Percentiles rank a stretch among this genome's conserved stretches.
phyloP scores from a whole-genome alignment of 345 rosid genomes.

The Jatropha curcas region DNA sequence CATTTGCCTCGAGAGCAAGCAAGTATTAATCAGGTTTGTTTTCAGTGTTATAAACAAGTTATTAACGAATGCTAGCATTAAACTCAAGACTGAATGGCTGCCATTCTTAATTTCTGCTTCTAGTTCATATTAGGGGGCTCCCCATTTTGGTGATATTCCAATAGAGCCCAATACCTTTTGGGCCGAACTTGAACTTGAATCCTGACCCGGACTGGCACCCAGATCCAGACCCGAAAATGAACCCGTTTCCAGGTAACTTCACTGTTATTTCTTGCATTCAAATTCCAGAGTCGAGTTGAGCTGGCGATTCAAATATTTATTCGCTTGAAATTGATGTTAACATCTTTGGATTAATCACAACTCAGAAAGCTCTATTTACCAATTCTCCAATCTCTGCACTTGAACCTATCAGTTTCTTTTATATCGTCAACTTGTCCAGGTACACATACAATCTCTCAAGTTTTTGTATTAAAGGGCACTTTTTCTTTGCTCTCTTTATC shows the following conservation, averaged over 20 bases:
- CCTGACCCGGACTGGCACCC: too few species aligned
- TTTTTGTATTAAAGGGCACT: background rate
- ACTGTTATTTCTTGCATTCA: background rate
- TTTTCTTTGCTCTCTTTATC: background rate
- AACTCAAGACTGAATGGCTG: too few species aligned
- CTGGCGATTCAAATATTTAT: background rate
- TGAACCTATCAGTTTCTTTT: background rate
- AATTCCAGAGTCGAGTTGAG: background rate
- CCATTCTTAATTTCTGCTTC: too few species aligned
- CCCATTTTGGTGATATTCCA: too few species aligned
- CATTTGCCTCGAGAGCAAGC: too few species aligned
- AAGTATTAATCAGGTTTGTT: too few species aligned
- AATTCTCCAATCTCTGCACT: background rate
- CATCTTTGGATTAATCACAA: conserved; percentile 6
- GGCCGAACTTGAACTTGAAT: background rate
- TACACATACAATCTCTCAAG: too few species aligned
- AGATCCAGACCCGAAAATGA: too few species aligned
- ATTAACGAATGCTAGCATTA: too few species aligned
- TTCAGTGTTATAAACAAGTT: too few species aligned
- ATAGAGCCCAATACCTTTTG: background rate
- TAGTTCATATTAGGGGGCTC: too few species aligned
- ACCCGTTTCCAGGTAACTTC: background rate
- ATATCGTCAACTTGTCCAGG: background rate
- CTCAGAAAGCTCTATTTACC: background rate
- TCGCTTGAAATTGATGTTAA: background rate